Percentiles rank a stretch among this genome's conserved stretches.
These are phyloP conservation scores for Cercospora sp. DNA, from an alignment of 2,329 filamentous ascomycete genomes.

Conservation along the genomic window DNA sequence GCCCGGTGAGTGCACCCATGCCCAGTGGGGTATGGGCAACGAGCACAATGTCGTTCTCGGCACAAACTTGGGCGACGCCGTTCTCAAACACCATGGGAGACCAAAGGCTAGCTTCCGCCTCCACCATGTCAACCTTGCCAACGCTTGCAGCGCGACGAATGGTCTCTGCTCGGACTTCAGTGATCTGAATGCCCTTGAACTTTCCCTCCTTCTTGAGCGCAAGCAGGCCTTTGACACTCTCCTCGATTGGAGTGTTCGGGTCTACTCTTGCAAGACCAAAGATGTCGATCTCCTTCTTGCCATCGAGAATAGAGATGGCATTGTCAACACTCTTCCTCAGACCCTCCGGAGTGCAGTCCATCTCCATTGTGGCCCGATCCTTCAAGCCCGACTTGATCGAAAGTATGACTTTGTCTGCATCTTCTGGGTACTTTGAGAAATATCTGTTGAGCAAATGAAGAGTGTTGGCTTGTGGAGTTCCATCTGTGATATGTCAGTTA, in stretches of 20 bases:
- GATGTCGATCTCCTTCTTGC: neutral
- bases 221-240: neutral
- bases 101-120: neutral
- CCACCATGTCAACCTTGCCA: neutral
- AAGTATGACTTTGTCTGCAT: conserved; percentile 50
- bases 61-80: neutral
- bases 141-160: neutral
- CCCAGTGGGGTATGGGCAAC: neutral
- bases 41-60: neutral
- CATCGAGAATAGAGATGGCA: neutral
- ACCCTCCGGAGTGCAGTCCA: neutral
- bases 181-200: neutral
- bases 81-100: neutral
- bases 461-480: conserved; percentile 42
- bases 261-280: neutral
- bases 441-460: conserved; percentile 51
- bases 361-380: conserved; percentile 34
- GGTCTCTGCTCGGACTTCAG: neutral
- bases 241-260: neutral
- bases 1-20: conserved; percentile 46
- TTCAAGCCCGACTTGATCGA: conserved; percentile 51
- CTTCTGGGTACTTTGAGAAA: conserved; percentile 52
- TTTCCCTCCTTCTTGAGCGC: neutral
- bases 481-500: conserved; percentile 31
- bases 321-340: neutral